These are phyloP conservation scores for Colletotrichum spinosum DNA, from an alignment of 2,329 filamentous ascomycete species.

Conservation along the genomic window DNA sequence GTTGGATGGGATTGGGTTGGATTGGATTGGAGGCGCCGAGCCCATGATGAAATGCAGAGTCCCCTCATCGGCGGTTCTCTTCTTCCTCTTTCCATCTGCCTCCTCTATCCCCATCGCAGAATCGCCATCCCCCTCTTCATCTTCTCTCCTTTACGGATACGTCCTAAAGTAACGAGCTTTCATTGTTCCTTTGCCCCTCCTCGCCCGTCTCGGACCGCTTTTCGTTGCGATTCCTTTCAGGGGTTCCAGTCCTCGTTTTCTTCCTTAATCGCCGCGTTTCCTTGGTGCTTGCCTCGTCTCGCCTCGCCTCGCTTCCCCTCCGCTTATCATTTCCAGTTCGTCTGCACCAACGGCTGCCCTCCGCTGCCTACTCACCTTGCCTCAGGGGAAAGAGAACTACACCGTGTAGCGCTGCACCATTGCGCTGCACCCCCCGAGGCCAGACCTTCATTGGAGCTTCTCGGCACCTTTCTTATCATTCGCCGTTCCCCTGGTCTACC, in stretches of 20 bases:
- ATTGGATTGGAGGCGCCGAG: constrained; percentile 10
- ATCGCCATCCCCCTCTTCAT: constrained; percentile 30
- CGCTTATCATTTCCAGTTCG: constrained; percentile 35
- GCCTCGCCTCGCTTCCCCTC: constrained; percentile 7
- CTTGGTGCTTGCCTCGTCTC: constrained; percentile 31
- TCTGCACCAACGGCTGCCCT: constrained; percentile 15
- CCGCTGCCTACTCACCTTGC: not conserved
- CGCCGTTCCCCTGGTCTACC: constrained; percentile 36
- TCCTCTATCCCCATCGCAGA: constrained; percentile 38
- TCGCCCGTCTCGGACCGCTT: constrained; percentile 30
- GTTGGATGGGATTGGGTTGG: constrained; percentile 1
- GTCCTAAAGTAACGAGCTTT: constrained; percentile 1
- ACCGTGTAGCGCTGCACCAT: constrained; percentile 12
- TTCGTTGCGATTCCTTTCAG: constrained; percentile 37
- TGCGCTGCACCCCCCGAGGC: constrained; percentile 20
- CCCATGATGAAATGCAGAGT: constrained; percentile 36
- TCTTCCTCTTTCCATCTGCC: constrained; percentile 42
- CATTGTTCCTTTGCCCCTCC: not conserved
- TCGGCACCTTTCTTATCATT: constrained; percentile 38
- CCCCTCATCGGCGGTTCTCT: constrained; percentile 38
- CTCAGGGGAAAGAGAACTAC: constrained; percentile 7
- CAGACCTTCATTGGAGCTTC: constrained; percentile 30
- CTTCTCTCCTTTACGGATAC: constrained; percentile 11
- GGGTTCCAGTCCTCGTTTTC: constrained; percentile 38
- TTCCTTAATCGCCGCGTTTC: constrained; percentile 36